Evolutionary conservation across 2,329 filamentous ascomycete species (phyloP).

Genomic region (Cercospora sesami): DNA sequence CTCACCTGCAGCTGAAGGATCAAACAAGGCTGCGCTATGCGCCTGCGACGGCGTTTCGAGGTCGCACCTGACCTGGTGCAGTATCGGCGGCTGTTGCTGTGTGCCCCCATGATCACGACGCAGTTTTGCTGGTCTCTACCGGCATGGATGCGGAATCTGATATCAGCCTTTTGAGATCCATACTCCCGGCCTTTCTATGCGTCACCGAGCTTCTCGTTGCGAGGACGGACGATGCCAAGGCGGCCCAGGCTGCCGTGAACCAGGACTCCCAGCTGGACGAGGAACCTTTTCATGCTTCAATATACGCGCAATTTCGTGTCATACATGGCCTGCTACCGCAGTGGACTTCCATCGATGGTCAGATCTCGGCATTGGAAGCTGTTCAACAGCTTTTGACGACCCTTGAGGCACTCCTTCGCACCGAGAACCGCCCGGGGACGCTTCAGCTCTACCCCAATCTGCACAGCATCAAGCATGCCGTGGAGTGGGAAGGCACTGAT

Average conservation of each 20-base stretch:
- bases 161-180: neutral
- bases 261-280: neutral
- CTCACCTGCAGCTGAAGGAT: neutral
- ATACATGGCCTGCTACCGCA: neutral
- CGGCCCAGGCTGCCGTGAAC: neutral
- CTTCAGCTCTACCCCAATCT: neutral
- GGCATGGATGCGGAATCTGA: neutral
- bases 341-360: neutral
- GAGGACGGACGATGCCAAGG: neutral
- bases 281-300: neutral
- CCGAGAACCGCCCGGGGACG: neutral
- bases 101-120: neutral
- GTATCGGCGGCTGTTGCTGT: neutral
- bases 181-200: neutral
- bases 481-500: neutral
- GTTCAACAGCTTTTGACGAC: neutral
- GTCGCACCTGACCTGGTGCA: neutral
- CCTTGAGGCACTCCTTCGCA: neutral
- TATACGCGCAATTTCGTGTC: neutral
- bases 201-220: neutral
- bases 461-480: neutral
- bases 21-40: neutral
- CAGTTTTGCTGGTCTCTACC: neutral
- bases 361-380: neutral
- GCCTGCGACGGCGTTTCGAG: neutral